A percentile compares a stretch with the other conserved stretches of the same genome.
These are phyloP conservation scores for Zasmidium citrigriseum DNA, from an alignment of 2,329 filamentous ascomycete species.

Conservation along the genomic window DNA sequence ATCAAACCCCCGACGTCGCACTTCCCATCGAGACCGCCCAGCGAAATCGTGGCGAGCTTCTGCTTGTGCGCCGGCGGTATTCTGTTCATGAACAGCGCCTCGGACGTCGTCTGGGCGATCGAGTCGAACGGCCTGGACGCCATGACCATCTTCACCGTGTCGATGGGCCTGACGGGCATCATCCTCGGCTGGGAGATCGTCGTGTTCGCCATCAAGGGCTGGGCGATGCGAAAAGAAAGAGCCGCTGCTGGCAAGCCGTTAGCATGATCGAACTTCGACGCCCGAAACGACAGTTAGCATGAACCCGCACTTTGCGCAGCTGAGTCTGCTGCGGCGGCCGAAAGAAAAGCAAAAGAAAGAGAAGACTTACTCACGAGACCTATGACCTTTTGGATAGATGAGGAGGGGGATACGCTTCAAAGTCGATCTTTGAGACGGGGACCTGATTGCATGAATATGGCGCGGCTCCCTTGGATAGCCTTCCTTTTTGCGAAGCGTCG, in stretches of 20 bases:
- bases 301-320: background rate
- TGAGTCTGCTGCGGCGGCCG: background rate
- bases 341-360: too few relatives aligned
- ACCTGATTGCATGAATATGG: background rate
- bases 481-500: conserved; percentile 5
- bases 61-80: conserved; percentile 84
- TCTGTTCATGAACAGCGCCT: conserved; percentile 88
- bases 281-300: background rate
- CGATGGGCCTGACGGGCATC: conserved; percentile 78
- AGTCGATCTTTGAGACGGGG: background rate
- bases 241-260: conserved; percentile 5
- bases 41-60: conserved; percentile 84
- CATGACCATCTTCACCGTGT: conserved; percentile 91
- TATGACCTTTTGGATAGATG: background rate
- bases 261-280: background rate
- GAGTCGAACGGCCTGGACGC: conserved; percentile 76
- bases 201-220: conserved; percentile 81
- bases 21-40: conserved; percentile 81
- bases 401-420: background rate
- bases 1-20: conserved; percentile 78
- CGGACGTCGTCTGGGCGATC: conserved; percentile 75
- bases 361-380: background rate
- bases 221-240: conserved; percentile 58
- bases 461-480: background rate
- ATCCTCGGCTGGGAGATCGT: conserved; percentile 83